Evolutionary conservation across 1,284 basidiomycete species (phyloP), one percentile per base, ranked within the genome.

Genomic region (Ceratobasidium sp.): DNA sequence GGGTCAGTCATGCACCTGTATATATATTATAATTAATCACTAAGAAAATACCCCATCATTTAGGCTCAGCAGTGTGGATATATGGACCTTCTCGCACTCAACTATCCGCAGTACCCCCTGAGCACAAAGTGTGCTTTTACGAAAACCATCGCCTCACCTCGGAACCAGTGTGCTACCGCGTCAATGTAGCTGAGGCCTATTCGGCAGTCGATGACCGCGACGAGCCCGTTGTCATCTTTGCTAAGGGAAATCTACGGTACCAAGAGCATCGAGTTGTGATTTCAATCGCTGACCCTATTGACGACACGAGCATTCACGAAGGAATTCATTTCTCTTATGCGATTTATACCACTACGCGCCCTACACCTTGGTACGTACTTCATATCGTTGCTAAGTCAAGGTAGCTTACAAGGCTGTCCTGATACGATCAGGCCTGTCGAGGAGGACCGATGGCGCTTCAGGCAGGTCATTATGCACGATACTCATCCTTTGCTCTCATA

Each of bases 401-500:
- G 14, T 31, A 31, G 24, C 17, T 51, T 51, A 51, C 50, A 6
- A 17, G 19, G 5, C 15, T n/a, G 50, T 51, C 6, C 19, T 17
- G 24, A 17, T 5, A 33, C 1, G 15, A n/a, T 1, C n/a, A 65
- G 63, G 63, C 63, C 63, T 5, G 63, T 51, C 17, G 17, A 31
- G 47, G 63, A 65, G n/a, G 63, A 65, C 47, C 29, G 33, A 5
- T 65, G 63, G 63, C 63, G 63, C 33, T 65, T 65, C 27, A 65
- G 63, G 15, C 2, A n/a, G 17, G 63, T 65, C 15, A 47, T 51
- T 7, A 65, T 65, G 63, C 63, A 65, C 41, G 63, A 50, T 51
- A 65, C 63, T 2, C 63, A 65, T 51, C 63, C 63, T 2, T 14
- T 51, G 14, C 29, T 65, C 5, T 47, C 63, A 15, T 65, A 65